Evolutionary conservation across 2,329 filamentous ascomycete species (phyloP).

Genomic region (Bipolaris gigantea): DNA sequence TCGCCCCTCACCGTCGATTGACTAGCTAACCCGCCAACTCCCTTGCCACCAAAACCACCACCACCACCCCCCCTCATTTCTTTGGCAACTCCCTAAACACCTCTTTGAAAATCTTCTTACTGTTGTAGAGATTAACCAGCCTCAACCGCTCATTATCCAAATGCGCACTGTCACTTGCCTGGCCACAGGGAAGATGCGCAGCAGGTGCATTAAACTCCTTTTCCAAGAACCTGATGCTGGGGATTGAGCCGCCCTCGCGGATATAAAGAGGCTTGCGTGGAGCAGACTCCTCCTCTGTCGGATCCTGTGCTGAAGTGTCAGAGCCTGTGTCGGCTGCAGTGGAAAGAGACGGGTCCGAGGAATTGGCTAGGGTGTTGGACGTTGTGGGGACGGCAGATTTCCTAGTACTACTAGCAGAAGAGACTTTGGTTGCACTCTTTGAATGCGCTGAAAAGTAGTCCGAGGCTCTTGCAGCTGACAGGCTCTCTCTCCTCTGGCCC

Average conservation of each 20-base stretch:
- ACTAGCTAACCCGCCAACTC: not conserved
- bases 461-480: constrained; percentile 13
- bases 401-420: constrained; percentile 14
- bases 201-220: constrained; percentile 91
- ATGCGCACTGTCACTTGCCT: constrained; percentile 92
- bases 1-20: not conserved
- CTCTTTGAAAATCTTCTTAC: constrained; percentile 83
- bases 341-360: constrained; percentile 24
- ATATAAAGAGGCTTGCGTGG: constrained; percentile 79
- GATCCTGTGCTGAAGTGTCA: not conserved
- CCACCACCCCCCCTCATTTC: not conserved
- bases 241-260: constrained; percentile 92
- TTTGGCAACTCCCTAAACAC: constrained; percentile 70
- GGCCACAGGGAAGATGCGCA: constrained; percentile 89
- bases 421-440: constrained; percentile 12
- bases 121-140: constrained; percentile 85
- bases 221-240: constrained; percentile 89
- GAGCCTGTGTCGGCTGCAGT: constrained; percentile 2
- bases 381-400: constrained; percentile 50
- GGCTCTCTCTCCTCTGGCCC: constrained; percentile 29
- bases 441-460: constrained; percentile 19
- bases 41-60: not conserved
- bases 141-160: constrained; percentile 93
- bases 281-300: not conserved
- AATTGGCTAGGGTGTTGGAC: constrained; percentile 54